Base-by-base conservation (phyloP, 2,329 filamentous ascomycete genomes). In the Balansia obtecta region DNA sequence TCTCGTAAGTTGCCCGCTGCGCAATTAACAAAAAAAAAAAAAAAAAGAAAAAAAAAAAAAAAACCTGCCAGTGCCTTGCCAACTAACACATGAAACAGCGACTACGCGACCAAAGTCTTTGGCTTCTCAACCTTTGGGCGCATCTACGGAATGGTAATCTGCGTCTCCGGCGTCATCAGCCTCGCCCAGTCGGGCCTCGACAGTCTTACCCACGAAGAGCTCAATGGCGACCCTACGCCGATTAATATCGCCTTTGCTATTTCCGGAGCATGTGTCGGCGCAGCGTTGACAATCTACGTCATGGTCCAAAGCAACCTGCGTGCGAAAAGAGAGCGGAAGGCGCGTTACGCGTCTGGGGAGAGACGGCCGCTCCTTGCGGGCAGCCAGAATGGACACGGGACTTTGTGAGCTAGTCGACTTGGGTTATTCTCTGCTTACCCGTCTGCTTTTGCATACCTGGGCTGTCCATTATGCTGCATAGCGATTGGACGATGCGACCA, bases 111-210 rank as follows among this genome's bases (percentile, higher is more conserved):
- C n/a, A 88, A 88, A 61, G 83, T 88, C 2, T 89, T 89, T 57
- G 86, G 85, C 2, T 88, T 88, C 61, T 75, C 79, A n/a, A 88
- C 85, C 0, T 89, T 89, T 54, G 85, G 85, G 11, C 86, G 86
- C 53, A 83, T 90, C 13, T 89, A 89, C 61, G 86, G 86, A 13
- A 74, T 85, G 4, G 78, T 89, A 50, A 86, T 86, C 49, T 88
- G 83, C 60, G 63, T 85, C 5, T 84, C 85, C 0, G 86, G 86
- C 2, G 57, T 88, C 0, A 74, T 85, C 53, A 88, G 87, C 61
- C 83, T 89, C 61, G 70, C 75, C 0, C 85, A 89, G 64, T 79
- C 80, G 0, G 84, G 76, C 0, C 70, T 90, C 40, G 85, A 89
- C 59, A 75, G 80, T 0, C 65, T 85, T 18, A 86, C 83, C 9